Conservation (phyloP, 2,329 filamentous ascomycete species). For the Ilyonectria mors-panacis region DNA sequence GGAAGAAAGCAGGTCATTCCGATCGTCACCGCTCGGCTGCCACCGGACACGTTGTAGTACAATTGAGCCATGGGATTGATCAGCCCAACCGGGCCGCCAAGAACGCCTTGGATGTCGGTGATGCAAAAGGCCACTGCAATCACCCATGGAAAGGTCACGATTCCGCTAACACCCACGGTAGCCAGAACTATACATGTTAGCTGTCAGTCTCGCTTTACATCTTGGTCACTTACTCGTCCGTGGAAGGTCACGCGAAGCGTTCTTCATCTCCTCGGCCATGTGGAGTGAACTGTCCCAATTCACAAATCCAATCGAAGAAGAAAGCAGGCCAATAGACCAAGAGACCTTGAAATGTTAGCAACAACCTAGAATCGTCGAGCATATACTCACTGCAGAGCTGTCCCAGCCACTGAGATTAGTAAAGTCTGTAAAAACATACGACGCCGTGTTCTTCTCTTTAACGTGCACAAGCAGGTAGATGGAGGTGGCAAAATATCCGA, state of each 20-base stretch:
- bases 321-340: constrained; percentile 22
- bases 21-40: constrained; percentile 12
- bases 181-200: constrained; percentile 4
- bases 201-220: background rate
- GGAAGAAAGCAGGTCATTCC: constrained; percentile 14
- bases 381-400: constrained; percentile 2
- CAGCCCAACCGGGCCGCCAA: constrained; percentile 12
- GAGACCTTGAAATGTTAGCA: constrained; percentile 1
- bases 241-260: constrained; percentile 16
- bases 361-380: background rate
- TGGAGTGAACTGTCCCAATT: constrained; percentile 23
- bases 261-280: constrained; percentile 23
- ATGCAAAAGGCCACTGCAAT: constrained; percentile 24
- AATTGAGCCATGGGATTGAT: constrained; percentile 25
- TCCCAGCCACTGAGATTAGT: constrained; percentile 19
- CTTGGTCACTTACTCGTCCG: constrained; percentile 6
- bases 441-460: constrained; percentile 3
- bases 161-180: constrained; percentile 5
- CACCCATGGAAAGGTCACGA: constrained; percentile 23
- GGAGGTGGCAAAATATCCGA: constrained; percentile 11
- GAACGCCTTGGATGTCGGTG: constrained; percentile 16
- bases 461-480: constrained; percentile 14
- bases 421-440: constrained; percentile 20
- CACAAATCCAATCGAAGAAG: constrained; percentile 13
- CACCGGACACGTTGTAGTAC: constrained; percentile 21